Base-by-base conservation (phyloP, 2,329 filamentous ascomycete species). In the Claviceps monticola region DNA sequence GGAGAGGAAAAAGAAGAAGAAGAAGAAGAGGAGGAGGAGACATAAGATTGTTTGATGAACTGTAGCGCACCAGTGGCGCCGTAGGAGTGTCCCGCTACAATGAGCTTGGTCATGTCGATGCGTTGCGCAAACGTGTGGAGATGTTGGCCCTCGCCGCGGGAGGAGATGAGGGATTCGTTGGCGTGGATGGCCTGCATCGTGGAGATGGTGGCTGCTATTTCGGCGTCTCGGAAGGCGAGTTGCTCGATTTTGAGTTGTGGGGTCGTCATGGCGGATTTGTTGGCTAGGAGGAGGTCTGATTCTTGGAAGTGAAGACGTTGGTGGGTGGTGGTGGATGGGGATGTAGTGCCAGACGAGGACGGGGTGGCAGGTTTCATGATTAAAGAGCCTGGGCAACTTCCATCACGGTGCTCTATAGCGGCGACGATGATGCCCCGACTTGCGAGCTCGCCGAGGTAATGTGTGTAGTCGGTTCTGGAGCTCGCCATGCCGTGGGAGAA, bases 31-130 rank as follows among this genome's bases (percentile, higher is more conserved):
- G 51, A 59, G 58, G 46, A 55, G 68, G 7, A 69, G 4, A 55
- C 55, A 41, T 60, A 57, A 23, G 59, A 74, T 38, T 67, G 69
- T 49, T 74, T 74, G n/a, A 84, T 68, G 3, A 77, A 74, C 53
- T 81, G 79, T 19, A 84, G 68, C 0, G 78, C 80, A 2, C 78
- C 73, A 0, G 82, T 84, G 2, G 80, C 82, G 48, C 82, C 82
- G 64, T 81, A 84, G 0, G 79, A 83, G 61, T 85, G 82, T 0
- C 82, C 82, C 3, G 70, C 76, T 8, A 84, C 70, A 46, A 78
- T 71, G 57, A 82, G 71, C 38, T 74, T 70, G 34, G 72, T 65
- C 23, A 70, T 56, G 60, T 82, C 73, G 6, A 86, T 71, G 9
- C 79, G 71, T 51, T 66, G 65, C 38, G 68, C 62, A 72, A 80